These are phyloP conservation scores for Coprinopsis cinerea DNA, from an alignment of 768 basidiomycete genomes.

Conservation along the genomic window DNA sequence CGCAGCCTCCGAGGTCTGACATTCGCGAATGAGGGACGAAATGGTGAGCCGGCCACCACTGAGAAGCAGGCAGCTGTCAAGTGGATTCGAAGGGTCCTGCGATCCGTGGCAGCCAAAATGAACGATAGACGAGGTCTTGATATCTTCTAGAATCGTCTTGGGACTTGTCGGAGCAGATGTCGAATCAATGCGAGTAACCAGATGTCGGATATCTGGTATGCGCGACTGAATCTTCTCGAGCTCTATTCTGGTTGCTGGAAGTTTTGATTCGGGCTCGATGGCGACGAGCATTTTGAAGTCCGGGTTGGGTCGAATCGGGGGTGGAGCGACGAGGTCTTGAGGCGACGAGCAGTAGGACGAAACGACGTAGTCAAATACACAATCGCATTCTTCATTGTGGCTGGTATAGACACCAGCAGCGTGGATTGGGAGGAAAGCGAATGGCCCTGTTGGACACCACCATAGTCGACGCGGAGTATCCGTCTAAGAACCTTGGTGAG, in stretches of 20 bases:
- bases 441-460: constrained; percentile 1
- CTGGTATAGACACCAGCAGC: background rate
- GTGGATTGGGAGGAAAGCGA: background rate
- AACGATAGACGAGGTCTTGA: constrained; percentile 2
- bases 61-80: constrained; percentile 20
- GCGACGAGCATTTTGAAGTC: constrained; percentile 1
- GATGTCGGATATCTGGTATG: background rate
- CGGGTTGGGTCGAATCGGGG: background rate
- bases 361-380: background rate
- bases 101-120: constrained; percentile 33
- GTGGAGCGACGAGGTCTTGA: background rate
- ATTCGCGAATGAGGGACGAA: constrained; percentile 16
- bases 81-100: constrained; percentile 21
- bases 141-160: background rate
- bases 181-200: background rate
- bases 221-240: background rate
- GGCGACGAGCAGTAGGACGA: constrained; percentile 1
- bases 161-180: background rate
- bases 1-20: constrained; percentile 14
- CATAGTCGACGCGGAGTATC: background rate
- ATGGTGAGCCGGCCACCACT: constrained; percentile 17
- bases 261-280: background rate
- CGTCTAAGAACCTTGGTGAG: background rate
- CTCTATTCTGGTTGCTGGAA: too few relatives aligned
- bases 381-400: background rate